A percentile compares a stretch with the other conserved stretches of the same genome.
Evolutionary conservation across 805 yeast species (phyloP).

Genomic region (Naumovozyma baii): DNA sequence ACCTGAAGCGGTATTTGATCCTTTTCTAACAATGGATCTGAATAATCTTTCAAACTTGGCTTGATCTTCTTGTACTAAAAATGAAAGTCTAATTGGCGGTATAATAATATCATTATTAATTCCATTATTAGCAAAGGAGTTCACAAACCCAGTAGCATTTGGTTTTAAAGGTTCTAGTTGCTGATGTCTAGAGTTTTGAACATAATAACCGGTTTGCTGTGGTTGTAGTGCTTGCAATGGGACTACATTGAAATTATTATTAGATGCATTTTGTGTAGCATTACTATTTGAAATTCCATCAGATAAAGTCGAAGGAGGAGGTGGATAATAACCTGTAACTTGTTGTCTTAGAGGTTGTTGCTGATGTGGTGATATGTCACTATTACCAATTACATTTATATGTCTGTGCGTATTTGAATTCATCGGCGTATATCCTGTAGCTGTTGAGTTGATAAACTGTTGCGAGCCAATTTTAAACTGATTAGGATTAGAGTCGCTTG

Average conservation of each 20-base stretch:
- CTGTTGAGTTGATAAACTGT: too few species aligned
- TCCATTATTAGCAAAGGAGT: slow-evolving; percentile 31
- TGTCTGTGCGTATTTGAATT: too few species aligned
- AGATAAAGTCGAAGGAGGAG: slow-evolving; percentile 6
- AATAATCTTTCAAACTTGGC: slow-evolving; percentile 74
- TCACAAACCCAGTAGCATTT: slow-evolving; percentile 39
- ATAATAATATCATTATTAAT: slow-evolving; percentile 52
- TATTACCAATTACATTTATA: background rate
- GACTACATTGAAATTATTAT: background rate
- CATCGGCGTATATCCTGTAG: too few species aligned
- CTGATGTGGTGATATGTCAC: slow-evolving; percentile 10
- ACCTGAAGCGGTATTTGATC: slow-evolving; percentile 44
- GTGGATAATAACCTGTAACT: slow-evolving; percentile 26
- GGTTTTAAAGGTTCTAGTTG: slow-evolving; percentile 26
- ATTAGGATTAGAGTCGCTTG: too few species aligned
- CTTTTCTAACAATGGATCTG: slow-evolving; percentile 58
- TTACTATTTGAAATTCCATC: background rate
- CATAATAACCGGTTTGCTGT: slow-evolving; percentile 37
- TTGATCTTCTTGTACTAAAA: slow-evolving; percentile 76
- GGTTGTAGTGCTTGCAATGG: slow-evolving; percentile 15
- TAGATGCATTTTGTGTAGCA: background rate
- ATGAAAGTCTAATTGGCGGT: slow-evolving; percentile 68
- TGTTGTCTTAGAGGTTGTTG: slow-evolving; percentile 17
- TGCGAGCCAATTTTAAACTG: too few species aligned
- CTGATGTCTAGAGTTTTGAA: slow-evolving; percentile 13